Base-by-base conservation (phyloP, 2,329 filamentous ascomycete genomes). In the Diplodia scrobiculata region DNA sequence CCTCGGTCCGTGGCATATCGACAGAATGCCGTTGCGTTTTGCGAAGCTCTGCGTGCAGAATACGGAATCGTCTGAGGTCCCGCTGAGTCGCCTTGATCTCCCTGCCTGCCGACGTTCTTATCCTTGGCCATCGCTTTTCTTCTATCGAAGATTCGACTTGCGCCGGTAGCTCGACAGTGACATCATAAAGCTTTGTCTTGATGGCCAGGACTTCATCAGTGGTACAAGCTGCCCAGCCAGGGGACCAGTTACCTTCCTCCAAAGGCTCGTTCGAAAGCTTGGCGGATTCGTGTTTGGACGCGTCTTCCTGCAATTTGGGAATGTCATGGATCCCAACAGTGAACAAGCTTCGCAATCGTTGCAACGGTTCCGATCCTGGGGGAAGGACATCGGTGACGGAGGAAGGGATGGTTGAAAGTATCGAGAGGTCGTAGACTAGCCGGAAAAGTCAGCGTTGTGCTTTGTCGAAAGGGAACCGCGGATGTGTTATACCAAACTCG, bases 301-400 rank as follows among this genome's bases (percentile, higher is more conserved):
- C 64, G 69, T 90, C 84, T 66, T 87, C 82, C 70, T 88, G 83
- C 5, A 98, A 83, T 66, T 89, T 87, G 5, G 91, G 86, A 59
- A 99, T 97, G 74, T 99, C 95, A 76, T 97, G 91, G 17, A 99
- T 89, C 59, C 95, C 95, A 67, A 99, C 86, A 63, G 89, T 92
- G 80, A 98, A 99, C n/a, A 99, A 84, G 0, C 94, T 90, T 27
- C 88, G 86, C 34, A 95, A 83, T 67, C 91, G 79, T 14, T 81
- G 84, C 68, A 90, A 83, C 0, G 86, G 83, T 29, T 87, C 82
- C 3, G 86, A 83, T 29, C 83, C 82, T 0, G 84, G 76, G 21
- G 89, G 86, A n/a, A 97, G 82, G 14, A 89, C 79, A 62, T 92
- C 87, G 66, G 85, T 83, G 51, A 92, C 84, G 34, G 89, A 87